phyloP scores from a whole-genome alignment of 1,139 yeast species.

The Sugiyamaella paludigena region DNA sequence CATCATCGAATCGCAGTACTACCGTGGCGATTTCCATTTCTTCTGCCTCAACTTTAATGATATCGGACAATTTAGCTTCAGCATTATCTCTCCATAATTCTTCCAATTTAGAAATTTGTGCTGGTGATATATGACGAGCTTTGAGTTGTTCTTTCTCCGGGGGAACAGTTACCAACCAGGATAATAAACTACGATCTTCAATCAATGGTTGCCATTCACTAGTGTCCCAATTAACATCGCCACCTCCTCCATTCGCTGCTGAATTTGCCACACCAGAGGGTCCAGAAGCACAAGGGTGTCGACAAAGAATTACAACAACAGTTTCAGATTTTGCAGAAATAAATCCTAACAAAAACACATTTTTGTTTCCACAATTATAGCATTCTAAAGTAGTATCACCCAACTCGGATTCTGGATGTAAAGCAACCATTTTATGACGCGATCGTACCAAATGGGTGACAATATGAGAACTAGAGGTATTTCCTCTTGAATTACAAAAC shows the following conservation, averaged over 20 bases:
- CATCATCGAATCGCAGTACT: constrained; percentile 75
- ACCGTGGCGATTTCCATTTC: constrained; percentile 68
- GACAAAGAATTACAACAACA: constrained; percentile 81
- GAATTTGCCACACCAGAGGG: constrained; percentile 43
- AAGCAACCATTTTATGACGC: constrained; percentile 68
- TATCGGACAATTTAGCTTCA: constrained; percentile 55
- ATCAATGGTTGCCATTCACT: constrained; percentile 85
- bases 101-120: constrained; percentile 72
- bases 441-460: constrained; percentile 82
- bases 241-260: constrained; percentile 11
- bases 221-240: constrained; percentile 71
- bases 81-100: constrained; percentile 76
- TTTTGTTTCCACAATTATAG: constrained; percentile 82
- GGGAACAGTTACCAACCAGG: constrained; percentile 80
- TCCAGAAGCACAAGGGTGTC: constrained; percentile 82
- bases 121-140: constrained; percentile 55
- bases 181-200: constrained; percentile 70
- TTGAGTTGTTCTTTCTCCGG: constrained; percentile 58
- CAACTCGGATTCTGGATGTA: constrained; percentile 77
- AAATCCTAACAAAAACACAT: constrained; percentile 80
- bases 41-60: constrained; percentile 50
- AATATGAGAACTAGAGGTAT: constrained; percentile 71
- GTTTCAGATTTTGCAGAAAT: constrained; percentile 86
- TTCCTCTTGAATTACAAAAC: constrained; percentile 83
- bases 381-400: constrained; percentile 88